Evolutionary conservation across 495 filamentous ascomycete genomes (phyloP), one percentile per base, ranked within the genome.

Genomic region (Pyronema omphalodes): DNA sequence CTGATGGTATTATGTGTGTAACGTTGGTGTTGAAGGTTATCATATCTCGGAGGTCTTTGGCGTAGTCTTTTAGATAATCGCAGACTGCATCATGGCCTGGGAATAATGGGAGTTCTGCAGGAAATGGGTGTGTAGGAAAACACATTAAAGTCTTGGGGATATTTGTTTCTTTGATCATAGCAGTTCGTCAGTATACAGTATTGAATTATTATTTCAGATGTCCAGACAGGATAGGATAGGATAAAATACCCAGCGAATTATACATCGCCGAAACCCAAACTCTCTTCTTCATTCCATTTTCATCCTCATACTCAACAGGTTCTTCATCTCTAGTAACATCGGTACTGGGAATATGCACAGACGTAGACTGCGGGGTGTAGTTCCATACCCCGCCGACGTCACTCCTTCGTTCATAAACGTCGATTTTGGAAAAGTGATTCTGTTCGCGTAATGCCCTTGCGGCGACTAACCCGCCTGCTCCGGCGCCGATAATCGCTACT

Each of bases 341-440:
- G 9, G 63, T 70, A 15, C 63, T 63, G 12, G 71, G 70, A 33
- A 73, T 51, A 7, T 18, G 41, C 37, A 41, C 36, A 17, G 51
- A 46, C 14, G 56, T 55, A 7, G 54, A 55, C 45, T 65, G 57
- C 1, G 70, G 67, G 41, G 73, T 78, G 61, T 81, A 84, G 59
- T 91, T 81, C 89, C 89, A 96, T 5, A 85, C 76, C 4, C 89
- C 89, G 50, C 86, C 88, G 5, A 79, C 74, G 9, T 76, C 73
- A 47, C 68, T 68, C 57, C 84, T 80, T 66, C 93, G 86, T 62
- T 96, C 89, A 61, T 80, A 91, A 46, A 95, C 70, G 58, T 79
- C 77, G 53, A 95, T 82, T 29, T 63, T 74, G 29, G 76, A 66
- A 56, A 93, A 93, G 12, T 68, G 69, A 44, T 74, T 74, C 60